phyloP scores from a whole-genome alignment of 352 stramenopile genomes.

The Phytopythium aichiense region DNA sequence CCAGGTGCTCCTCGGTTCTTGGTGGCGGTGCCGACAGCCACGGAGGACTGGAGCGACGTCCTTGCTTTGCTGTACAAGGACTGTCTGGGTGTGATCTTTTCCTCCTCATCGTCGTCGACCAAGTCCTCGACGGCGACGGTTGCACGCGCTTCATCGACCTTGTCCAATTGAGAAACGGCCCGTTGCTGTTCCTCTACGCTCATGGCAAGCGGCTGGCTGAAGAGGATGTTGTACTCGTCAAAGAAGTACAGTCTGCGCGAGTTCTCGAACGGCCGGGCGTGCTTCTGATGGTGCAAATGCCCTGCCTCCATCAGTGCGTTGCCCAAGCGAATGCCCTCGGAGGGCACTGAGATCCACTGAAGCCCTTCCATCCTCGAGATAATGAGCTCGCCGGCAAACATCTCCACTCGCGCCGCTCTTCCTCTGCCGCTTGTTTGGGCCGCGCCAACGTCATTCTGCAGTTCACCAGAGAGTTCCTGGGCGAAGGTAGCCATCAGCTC shows the following conservation, averaged over 20 bases:
- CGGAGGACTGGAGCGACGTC: not conserved
- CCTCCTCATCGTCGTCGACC: not conserved
- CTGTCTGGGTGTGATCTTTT: not conserved
- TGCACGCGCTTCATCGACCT: not conserved
- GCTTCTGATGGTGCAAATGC: slow-evolving; percentile 41
- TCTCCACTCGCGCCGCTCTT: slow-evolving; percentile 7
- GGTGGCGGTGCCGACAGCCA: not conserved
- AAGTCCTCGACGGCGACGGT: not conserved
- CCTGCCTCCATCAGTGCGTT: slow-evolving; percentile 47
- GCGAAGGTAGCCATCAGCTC: slow-evolving; percentile 30
- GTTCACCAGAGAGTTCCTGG: slow-evolving; percentile 18
- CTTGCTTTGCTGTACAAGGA: not conserved
- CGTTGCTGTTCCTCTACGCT: not conserved
- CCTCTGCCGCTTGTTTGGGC: slow-evolving; percentile 11
- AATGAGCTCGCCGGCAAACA: slow-evolving; percentile 28
- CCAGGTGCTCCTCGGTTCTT: not conserved
- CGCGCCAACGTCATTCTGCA: slow-evolving; percentile 18
- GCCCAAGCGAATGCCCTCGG: slow-evolving; percentile 38
- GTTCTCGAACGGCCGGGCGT: slow-evolving; percentile 31
- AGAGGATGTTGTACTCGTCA: slow-evolving; percentile 29
- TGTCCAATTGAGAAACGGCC: not conserved
- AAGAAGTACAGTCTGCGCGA: slow-evolving; percentile 31
- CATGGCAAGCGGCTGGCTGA: slow-evolving; percentile 21
- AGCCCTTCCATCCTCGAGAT: slow-evolving; percentile 28
- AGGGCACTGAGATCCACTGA: slow-evolving; percentile 17